Evolutionary conservation across 75 land plant species (phyloP).

Genomic region (Pseudotsuga menziesii): DNA sequence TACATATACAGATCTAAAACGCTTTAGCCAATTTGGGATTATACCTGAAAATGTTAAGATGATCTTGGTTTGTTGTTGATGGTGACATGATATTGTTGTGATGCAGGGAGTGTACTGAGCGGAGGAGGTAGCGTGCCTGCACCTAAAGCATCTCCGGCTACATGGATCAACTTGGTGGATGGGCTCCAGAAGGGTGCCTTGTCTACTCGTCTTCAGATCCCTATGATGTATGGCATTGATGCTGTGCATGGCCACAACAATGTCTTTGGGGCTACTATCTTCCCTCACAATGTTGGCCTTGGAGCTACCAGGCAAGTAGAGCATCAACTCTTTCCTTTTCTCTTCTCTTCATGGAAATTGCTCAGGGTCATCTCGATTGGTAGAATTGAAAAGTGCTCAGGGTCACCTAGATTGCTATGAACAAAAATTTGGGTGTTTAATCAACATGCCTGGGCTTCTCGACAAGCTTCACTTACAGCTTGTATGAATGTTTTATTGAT

Average conservation of each 20-base stretch:
- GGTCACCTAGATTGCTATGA: too few species aligned
- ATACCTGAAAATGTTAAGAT: too few species aligned
- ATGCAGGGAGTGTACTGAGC: slow-evolving; percentile 46
- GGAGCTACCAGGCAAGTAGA: slow-evolving; percentile 30
- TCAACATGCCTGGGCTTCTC: too few species aligned
- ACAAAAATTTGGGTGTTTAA: too few species aligned
- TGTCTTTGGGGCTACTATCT: slow-evolving; percentile 55
- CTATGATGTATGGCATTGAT: slow-evolving; percentile 65
- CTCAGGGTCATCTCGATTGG: too few species aligned
- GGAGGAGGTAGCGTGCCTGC: slow-evolving; percentile 61
- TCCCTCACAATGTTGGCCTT: slow-evolving; percentile 63
- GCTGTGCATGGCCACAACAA: slow-evolving; percentile 57
- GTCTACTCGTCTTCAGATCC: slow-evolving; percentile 60
- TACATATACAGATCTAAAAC: too few species aligned
- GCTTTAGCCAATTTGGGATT: too few species aligned
- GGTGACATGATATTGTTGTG: not conserved
- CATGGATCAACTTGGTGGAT: slow-evolving; percentile 67
- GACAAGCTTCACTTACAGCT: too few species aligned
- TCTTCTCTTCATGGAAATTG: too few species aligned
- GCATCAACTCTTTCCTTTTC: too few species aligned
- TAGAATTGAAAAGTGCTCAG: too few species aligned
- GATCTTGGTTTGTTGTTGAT: too few species aligned
- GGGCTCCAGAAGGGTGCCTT: slow-evolving; percentile 53
- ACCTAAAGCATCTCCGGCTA: slow-evolving; percentile 34
- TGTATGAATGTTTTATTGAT: not conserved